Conservation (phyloP, 495 filamentous ascomycete species). For the Aspergillus affinis region DNA sequence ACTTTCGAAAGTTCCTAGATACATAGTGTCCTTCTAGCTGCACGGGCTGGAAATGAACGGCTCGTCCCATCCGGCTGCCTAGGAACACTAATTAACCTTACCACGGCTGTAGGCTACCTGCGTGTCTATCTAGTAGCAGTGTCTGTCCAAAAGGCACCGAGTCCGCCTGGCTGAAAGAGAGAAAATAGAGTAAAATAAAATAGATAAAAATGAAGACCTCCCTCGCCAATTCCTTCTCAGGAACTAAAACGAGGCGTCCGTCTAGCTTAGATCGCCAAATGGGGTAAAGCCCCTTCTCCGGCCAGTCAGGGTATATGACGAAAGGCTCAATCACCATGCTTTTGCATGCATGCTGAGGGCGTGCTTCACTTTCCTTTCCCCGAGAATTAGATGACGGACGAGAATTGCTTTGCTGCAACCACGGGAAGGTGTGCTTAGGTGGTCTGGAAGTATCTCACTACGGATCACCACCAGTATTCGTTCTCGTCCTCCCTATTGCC, state of each 20-base stretch:
- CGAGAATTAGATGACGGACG: constrained; percentile 5
- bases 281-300: constrained; percentile 4
- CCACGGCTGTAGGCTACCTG: not conserved
- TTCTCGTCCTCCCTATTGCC: constrained; percentile 2
- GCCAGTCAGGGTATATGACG: constrained; percentile 2
- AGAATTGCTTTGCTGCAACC: not conserved
- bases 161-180: not conserved
- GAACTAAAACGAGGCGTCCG: constrained; percentile 15
- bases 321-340: constrained; percentile 21
- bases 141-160: not conserved
- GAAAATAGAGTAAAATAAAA: not conserved
- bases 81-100: not conserved
- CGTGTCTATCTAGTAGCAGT: not conserved
- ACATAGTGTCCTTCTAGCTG: not conserved
- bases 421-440: not conserved
- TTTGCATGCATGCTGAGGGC: constrained; percentile 21
- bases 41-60: not conserved
- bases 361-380: constrained; percentile 12
- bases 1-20: not conserved
- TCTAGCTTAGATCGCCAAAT: constrained; percentile 13
- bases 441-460: not conserved
- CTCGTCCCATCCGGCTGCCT: not conserved
- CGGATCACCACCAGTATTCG: constrained; percentile 14
- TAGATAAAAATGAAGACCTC: not conserved
- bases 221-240: not conserved